phyloP scores from a whole-genome alignment of 23 red algal genomes.

The Pyropia haitanensis region DNA sequence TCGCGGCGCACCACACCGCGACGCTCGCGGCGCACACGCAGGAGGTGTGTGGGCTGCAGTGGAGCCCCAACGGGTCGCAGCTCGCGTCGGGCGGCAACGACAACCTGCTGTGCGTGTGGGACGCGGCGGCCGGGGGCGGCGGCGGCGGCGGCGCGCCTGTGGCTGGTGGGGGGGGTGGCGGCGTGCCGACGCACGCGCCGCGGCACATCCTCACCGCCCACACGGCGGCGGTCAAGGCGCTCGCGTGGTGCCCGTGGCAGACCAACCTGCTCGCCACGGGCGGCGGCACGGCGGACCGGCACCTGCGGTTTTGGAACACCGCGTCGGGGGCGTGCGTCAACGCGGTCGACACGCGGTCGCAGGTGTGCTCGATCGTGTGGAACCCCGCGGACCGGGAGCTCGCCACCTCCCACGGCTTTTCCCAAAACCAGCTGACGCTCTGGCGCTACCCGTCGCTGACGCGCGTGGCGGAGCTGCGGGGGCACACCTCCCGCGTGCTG shows the following conservation, averaged over 20 bases:
- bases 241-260: conserved; percentile 99
- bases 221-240: conserved; percentile 92
- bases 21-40: conserved; percentile 71
- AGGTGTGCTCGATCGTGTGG: conserved; percentile 96
- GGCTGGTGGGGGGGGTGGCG: too few species aligned
- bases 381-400: conserved; percentile 88
- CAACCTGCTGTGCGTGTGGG: conserved; percentile 90
- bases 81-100: conserved; percentile 97
- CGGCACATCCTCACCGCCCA: conserved; percentile 61
- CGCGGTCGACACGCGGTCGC: conserved; percentile 87
- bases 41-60: conserved; percentile 97
- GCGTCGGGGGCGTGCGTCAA: conserved; percentile 78
- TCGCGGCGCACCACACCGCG: conserved; percentile 61
- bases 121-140: conserved; percentile 11
- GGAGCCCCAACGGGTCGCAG: conserved; percentile 85
- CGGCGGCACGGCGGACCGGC: conserved; percentile 92
- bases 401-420: conserved; percentile 91
- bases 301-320: conserved; percentile 94
- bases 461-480: conserved; percentile 81
- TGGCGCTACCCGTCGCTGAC: conserved; percentile 95
- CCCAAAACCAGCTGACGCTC: conserved; percentile 93
- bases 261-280: conserved; percentile 81
- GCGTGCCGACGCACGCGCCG: conserved; percentile 6
- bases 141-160: background rate
- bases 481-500: conserved; percentile 88